Conservation (phyloP, 1,284 basidiomycete genomes). For the Somion occarium region DNA sequence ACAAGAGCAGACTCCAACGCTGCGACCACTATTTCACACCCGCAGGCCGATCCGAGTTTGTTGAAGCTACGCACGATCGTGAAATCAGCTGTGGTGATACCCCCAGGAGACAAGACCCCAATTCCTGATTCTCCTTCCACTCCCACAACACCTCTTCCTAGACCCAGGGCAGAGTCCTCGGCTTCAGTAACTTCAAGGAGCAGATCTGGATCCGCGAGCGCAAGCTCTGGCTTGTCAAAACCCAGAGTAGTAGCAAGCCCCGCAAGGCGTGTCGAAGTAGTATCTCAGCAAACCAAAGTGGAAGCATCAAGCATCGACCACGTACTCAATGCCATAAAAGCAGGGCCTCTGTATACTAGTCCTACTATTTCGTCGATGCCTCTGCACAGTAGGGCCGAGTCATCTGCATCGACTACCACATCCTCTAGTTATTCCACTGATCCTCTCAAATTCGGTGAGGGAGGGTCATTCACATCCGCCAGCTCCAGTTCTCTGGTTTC, state of each 20-base stretch:
- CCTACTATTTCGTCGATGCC: not conserved
- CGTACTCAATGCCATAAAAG: not conserved
- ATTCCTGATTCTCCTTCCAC: not conserved
- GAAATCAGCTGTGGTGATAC: not conserved
- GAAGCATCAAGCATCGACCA: too few relatives aligned
- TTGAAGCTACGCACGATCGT: not conserved
- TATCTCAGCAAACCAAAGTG: not conserved
- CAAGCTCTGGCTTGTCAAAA: not conserved
- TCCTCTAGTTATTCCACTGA: not conserved
- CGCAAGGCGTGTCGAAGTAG: not conserved
- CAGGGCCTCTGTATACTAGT: not conserved
- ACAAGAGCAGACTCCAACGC: not conserved
- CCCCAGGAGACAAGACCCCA: not conserved
- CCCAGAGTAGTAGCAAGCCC: not conserved
- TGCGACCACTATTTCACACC: not conserved
- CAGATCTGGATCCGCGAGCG: conserved; percentile 3
- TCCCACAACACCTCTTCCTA: not conserved
- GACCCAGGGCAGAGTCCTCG: conserved; percentile 5
- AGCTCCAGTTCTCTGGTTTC: conserved; percentile 10
- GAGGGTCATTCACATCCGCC: conserved; percentile 1
- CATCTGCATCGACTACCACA: conserved; percentile 1
- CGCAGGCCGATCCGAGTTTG: not conserved
- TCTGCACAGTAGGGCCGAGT: not conserved
- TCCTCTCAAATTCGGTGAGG: too few relatives aligned
- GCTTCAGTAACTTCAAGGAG: conserved; percentile 1